Evolutionary conservation across 2,329 filamentous ascomycete genomes (phyloP), one percentile per base, ranked within the genome.

Genomic region (Bisporella sp.): DNA sequence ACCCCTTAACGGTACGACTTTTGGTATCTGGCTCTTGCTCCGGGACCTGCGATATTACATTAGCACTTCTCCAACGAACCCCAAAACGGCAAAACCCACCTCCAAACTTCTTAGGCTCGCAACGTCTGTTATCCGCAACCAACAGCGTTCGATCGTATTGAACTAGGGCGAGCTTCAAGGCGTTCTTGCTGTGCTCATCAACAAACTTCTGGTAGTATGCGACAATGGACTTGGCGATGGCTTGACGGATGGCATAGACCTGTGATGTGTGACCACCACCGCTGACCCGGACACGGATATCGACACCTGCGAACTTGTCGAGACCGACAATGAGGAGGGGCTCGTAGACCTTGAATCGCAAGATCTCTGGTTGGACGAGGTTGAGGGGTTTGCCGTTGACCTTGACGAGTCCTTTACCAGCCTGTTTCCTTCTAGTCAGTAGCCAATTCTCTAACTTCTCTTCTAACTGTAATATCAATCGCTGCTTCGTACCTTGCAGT

Each of bases 171-270:
- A 92, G 87, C 89, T 97, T 99, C 71, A 99, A 84, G 77, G 90
- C 82, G 85, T 97, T 96, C 88, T 99, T 99, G 80, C 87, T 89
- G 87, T 97, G 91, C 87, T 99, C 93, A 72, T 99, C 93, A 76
- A 97, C 89, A 79, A 85, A 99, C 84, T 99, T 96, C 81, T 96
- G 92, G 87, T 96, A 97, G 87, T 96, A 96, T 75, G 90, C 87
- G 70, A 95, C 85, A 72, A 95, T 89, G 68, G 86, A 87, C 85
- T 97, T 99, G 79, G 91, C 85, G 71, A 99, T 97, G 68, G 93
- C 92, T 81, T 99, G 93, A 68, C 93, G 90, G 81, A 97, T 89
- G 73, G 93, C 93, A 78, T 97, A 96, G 76, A 96, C 82, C 77
- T 96, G 91, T 56, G 89, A 95, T 62, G 87, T 91, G 82, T 97